These are phyloP conservation scores for Skeletonema costatum DNA, from an alignment of 108 stramenopile genomes.

Conservation along the genomic window DNA sequence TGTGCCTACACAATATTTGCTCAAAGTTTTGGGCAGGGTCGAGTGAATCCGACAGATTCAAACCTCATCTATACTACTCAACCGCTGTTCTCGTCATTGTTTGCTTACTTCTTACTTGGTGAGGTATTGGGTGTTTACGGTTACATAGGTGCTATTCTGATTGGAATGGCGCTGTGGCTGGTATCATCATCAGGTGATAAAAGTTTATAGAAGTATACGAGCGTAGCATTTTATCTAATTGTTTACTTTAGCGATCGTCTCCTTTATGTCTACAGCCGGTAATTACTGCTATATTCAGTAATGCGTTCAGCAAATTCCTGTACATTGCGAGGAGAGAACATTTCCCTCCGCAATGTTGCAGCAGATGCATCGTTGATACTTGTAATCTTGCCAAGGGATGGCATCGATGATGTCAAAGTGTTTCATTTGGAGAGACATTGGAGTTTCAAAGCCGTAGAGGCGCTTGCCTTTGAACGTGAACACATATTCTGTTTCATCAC, in stretches of 20 bases:
- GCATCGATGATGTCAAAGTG: neutral
- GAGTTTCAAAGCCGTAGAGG: neutral
- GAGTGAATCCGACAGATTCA: constrained; percentile 71
- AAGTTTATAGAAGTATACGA: neutral
- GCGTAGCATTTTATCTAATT: neutral
- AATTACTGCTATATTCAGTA: too few relatives aligned
- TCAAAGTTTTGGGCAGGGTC: constrained; percentile 80
- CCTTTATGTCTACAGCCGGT: too few relatives aligned
- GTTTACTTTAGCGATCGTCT: neutral
- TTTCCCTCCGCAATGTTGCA: neutral
- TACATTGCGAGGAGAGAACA: too few relatives aligned
- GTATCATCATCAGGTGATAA: constrained; percentile 39
- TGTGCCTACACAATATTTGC: constrained; percentile 88
- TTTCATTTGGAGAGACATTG: neutral
- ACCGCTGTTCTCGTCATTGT: constrained; percentile 78
- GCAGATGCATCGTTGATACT: neutral
- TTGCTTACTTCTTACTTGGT: constrained; percentile 75
- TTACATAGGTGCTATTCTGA: constrained; percentile 67
- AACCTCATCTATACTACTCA: constrained; percentile 89
- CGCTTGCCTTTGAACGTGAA: neutral
- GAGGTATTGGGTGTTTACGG: constrained; percentile 66
- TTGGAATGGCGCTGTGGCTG: constrained; percentile 67
- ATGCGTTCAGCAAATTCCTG: too few relatives aligned
- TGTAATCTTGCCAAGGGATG: neutral
- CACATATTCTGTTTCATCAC: neutral